A percentile compares a stretch with the other conserved stretches of the same genome.
These are phyloP conservation scores for Diaporthe destruens DNA, from an alignment of 2,329 filamentous ascomycete genomes.

Conservation along the genomic window DNA sequence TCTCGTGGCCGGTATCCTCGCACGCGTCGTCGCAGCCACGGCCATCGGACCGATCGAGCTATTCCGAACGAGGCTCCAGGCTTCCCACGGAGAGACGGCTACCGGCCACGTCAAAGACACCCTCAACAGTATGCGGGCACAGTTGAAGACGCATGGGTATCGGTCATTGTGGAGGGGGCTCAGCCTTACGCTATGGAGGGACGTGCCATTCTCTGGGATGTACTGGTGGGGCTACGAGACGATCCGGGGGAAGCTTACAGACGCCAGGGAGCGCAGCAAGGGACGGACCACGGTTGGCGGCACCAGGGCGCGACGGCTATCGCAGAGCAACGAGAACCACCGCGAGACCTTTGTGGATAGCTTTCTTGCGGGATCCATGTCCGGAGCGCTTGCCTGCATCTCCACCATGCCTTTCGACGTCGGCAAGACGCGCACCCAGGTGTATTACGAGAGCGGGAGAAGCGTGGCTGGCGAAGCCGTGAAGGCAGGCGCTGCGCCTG, in stretches of 20 bases:
- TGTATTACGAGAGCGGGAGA: slow-evolving; percentile 71
- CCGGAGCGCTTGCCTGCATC: slow-evolving; percentile 87
- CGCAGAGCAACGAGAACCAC: slow-evolving; percentile 77
- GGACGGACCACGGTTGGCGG: slow-evolving; percentile 57
- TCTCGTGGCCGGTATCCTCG: slow-evolving; percentile 81
- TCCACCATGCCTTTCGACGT: slow-evolving; percentile 97
- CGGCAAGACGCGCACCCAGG: slow-evolving; percentile 94
- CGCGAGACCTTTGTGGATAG: slow-evolving; percentile 86
- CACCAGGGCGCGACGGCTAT: slow-evolving; percentile 62
- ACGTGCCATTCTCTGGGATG: slow-evolving; percentile 95
- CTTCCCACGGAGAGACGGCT: slow-evolving; percentile 69
- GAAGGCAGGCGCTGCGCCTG: slow-evolving; percentile 65
- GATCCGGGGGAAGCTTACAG: slow-evolving; percentile 78
- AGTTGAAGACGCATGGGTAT: slow-evolving; percentile 84
- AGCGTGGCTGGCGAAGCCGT: slow-evolving; percentile 52
- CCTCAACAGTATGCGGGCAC: slow-evolving; percentile 78
- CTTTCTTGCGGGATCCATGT: slow-evolving; percentile 86
- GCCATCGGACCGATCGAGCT: slow-evolving; percentile 93
- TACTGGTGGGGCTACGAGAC: slow-evolving; percentile 99
- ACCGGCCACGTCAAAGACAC: slow-evolving; percentile 84
- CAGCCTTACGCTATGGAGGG: slow-evolving; percentile 92
- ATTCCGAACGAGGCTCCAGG: slow-evolving; percentile 92
- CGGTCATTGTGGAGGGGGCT: slow-evolving; percentile 90
- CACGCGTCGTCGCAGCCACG: slow-evolving; percentile 83
- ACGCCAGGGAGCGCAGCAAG: slow-evolving; percentile 70